Evolutionary conservation across 2,329 filamentous ascomycete genomes (phyloP).

Genomic region (Cladobotryum protrusum): DNA sequence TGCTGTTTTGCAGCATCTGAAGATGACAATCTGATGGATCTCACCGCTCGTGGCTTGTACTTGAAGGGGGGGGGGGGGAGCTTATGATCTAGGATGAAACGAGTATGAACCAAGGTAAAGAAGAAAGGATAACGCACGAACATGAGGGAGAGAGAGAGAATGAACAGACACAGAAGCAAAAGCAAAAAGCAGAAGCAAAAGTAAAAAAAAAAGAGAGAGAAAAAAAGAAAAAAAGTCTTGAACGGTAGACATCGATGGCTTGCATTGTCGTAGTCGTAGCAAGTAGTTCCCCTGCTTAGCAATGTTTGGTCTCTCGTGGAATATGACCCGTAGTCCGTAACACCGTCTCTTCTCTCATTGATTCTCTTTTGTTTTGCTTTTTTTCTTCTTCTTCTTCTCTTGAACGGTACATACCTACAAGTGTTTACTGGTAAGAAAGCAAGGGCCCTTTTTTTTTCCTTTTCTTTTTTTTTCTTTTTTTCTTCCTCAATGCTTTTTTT

Average conservation of each 20-base stretch:
- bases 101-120: background rate
- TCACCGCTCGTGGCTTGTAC: background rate
- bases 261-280: no score
- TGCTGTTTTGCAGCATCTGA: no score
- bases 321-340: no score
- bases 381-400: background rate
- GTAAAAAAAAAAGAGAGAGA: background rate
- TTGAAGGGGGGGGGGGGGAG: no score
- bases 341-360: no score
- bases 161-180: background rate
- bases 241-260: background rate
- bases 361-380: background rate
- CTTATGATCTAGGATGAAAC: no score
- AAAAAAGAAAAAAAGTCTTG: background rate
- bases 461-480: background rate
- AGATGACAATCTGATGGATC: background rate
- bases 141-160: conserved; percentile 5
- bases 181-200: background rate
- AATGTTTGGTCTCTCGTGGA: no score
- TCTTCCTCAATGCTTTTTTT: background rate
- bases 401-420: no score
- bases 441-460: background rate
- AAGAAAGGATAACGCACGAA: conserved; percentile 1
- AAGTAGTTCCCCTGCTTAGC: no score
- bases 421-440: no score